Evolutionary conservation across 768 basidiomycete species (phyloP).

Genomic region (Wakefieldia striispora): DNA sequence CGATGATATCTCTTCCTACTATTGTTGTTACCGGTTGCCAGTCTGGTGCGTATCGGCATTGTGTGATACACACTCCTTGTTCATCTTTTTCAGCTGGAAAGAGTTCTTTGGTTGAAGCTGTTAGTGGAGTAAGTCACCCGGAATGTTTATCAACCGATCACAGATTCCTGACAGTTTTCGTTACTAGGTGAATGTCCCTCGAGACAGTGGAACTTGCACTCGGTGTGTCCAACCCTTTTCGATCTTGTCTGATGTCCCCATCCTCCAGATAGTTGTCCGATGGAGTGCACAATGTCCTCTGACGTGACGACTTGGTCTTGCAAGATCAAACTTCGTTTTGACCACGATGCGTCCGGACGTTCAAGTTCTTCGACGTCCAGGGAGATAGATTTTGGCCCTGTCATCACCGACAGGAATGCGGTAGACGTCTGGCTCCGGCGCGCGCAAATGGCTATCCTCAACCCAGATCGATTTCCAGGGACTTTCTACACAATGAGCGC

Average conservation of each 20-base stretch:
- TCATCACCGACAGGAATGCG: constrained; percentile 26
- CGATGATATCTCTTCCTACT: constrained; percentile 45
- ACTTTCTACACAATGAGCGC: constrained; percentile 23
- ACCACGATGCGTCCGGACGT: constrained; percentile 30
- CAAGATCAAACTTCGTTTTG: constrained; percentile 40
- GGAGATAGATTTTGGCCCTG: constrained; percentile 29
- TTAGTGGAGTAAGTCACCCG: constrained; percentile 44
- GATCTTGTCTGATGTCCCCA: not conserved
- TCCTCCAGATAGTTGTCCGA: constrained; percentile 42
- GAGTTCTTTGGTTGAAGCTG: constrained; percentile 58
- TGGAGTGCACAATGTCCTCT: constrained; percentile 51
- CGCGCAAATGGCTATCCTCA: constrained; percentile 46
- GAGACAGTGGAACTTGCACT: constrained; percentile 61
- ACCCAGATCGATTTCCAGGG: constrained; percentile 14
- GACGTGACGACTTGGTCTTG: constrained; percentile 41
- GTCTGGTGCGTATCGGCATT: constrained; percentile 39
- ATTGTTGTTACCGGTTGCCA: constrained; percentile 57
- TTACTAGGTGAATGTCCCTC: constrained; percentile 54
- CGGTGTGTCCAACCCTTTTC: constrained; percentile 32
- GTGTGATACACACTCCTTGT: not conserved
- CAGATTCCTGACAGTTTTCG: not conserved
- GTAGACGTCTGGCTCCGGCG: constrained; percentile 46
- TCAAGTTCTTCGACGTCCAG: constrained; percentile 2
- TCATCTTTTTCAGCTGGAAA: constrained; percentile 45
- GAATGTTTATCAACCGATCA: not conserved